Conservation (phyloP, 2,329 filamentous ascomycete species). For the Phoma sp. region DNA sequence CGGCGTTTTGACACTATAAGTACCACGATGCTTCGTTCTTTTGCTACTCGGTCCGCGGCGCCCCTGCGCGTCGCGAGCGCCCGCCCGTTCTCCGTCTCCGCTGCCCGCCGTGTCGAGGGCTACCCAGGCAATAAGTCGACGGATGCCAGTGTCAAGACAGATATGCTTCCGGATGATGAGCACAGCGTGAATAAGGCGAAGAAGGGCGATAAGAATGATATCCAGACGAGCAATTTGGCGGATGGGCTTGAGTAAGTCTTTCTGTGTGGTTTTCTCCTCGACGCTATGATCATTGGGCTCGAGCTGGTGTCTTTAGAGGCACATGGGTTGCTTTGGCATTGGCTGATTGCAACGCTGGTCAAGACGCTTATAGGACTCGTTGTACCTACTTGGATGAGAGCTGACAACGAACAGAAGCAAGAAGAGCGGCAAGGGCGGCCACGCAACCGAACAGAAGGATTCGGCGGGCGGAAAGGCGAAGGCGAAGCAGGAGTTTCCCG, state of each 20-base stretch:
- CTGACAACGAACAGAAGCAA: conserved; percentile 4
- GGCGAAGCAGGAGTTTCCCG: conserved; percentile 56
- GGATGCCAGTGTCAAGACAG: conserved; percentile 32
- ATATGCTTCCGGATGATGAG: conserved; percentile 32
- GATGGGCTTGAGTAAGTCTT: conserved; percentile 44
- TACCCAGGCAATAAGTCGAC: conserved; percentile 29
- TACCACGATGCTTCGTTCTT: conserved; percentile 21
- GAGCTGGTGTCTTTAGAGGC: neutral
- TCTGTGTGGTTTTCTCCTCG: neutral
- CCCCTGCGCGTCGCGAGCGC: conserved; percentile 3
- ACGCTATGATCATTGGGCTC: neutral
- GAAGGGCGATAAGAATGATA: conserved; percentile 44
- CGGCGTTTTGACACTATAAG: neutral
- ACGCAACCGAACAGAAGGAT: conserved; percentile 50
- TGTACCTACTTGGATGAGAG: neutral
- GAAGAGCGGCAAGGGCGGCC: conserved; percentile 43
- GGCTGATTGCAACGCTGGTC: too few species aligned
- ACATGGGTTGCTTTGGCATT: neutral
- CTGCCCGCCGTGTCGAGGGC: conserved; percentile 13
- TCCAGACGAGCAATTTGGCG: conserved; percentile 41
- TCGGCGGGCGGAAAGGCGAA: conserved; percentile 44
- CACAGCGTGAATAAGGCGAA: conserved; percentile 25
- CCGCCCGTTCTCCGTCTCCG: conserved; percentile 26
- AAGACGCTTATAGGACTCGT: too few species aligned
- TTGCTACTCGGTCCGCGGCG: conserved; percentile 16